Evolutionary conservation across 352 stramenopile species (phyloP).

Genomic region (Bremia lactucae): DNA sequence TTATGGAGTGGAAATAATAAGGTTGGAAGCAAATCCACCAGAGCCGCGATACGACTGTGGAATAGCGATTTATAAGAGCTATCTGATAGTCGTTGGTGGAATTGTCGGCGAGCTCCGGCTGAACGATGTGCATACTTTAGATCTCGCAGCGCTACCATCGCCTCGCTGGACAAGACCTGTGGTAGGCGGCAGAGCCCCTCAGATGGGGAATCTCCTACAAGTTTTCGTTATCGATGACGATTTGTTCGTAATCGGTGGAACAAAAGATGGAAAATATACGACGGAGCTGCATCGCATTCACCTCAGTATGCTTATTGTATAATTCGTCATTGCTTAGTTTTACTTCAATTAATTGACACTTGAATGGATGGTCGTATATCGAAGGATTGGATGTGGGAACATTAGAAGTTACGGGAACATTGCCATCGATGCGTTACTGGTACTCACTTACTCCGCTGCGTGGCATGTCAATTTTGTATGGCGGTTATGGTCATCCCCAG

Average conservation of each 20-base stretch:
- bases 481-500: constrained; percentile 40
- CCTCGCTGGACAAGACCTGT: constrained; percentile 27
- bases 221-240: constrained; percentile 36
- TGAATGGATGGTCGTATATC: constrained; percentile 13
- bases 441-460: constrained; percentile 38
- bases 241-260: constrained; percentile 47
- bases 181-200: constrained; percentile 25
- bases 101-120: constrained; percentile 44
- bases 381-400: constrained; percentile 41
- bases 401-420: constrained; percentile 27
- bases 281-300: constrained; percentile 41
- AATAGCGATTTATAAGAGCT: constrained; percentile 27
- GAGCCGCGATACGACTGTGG: constrained; percentile 44
- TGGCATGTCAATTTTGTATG: constrained; percentile 37
- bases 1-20: constrained; percentile 27
- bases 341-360: background rate
- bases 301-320: constrained; percentile 34
- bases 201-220: constrained; percentile 35
- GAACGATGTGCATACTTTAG: constrained; percentile 41
- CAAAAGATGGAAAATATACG: constrained; percentile 48
- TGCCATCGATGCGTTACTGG: constrained; percentile 53
- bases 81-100: constrained; percentile 46
- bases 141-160: constrained; percentile 16
- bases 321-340: background rate
- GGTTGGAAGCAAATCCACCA: constrained; percentile 17